Evolutionary conservation across 2,329 filamentous ascomycete genomes (phyloP).

Genomic region (Trichoderma sp.): DNA sequence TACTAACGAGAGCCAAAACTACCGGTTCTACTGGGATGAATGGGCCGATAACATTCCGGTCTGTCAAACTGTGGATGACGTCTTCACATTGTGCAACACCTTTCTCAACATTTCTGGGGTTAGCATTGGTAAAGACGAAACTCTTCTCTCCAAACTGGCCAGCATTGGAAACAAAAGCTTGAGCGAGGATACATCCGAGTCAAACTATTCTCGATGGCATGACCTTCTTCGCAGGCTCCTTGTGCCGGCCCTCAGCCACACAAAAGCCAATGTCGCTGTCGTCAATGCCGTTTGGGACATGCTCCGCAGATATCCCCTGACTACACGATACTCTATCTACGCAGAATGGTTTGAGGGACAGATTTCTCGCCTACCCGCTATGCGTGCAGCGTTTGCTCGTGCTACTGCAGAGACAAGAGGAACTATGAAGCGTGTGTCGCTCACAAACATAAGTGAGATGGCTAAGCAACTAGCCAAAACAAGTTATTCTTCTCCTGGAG

Average conservation of each 20-base stretch:
- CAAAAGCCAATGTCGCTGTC: conserved; percentile 78
- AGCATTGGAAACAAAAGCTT: conserved; percentile 81
- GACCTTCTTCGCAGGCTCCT: conserved; percentile 81
- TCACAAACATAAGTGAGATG: conserved; percentile 84
- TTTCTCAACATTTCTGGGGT: conserved; percentile 85
- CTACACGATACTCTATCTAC: conserved; percentile 84
- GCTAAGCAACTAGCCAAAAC: conserved; percentile 88
- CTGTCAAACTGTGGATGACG: conserved; percentile 87
- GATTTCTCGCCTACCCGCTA: conserved; percentile 74
- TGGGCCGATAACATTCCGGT: conserved; percentile 93
- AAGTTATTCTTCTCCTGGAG: conserved; percentile 85
- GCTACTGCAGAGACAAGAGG: conserved; percentile 80
- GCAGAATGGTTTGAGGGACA: conserved; percentile 88
- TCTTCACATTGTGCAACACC: conserved; percentile 83
- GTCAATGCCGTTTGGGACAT: conserved; percentile 88
- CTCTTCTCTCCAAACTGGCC: conserved; percentile 79
- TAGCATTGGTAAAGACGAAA: conserved; percentile 83
- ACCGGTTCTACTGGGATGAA: conserved; percentile 96
- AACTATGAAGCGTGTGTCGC: conserved; percentile 85
- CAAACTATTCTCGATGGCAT: conserved; percentile 79
- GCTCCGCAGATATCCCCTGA: conserved; percentile 75
- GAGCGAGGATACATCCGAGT: conserved; percentile 66
- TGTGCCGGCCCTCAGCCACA: conserved; percentile 86
- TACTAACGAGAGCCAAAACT: conserved; percentile 74
- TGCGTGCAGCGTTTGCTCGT: conserved; percentile 76